Base-by-base conservation (phyloP, 768 basidiomycete genomes). In the Boletellus ananas region DNA sequence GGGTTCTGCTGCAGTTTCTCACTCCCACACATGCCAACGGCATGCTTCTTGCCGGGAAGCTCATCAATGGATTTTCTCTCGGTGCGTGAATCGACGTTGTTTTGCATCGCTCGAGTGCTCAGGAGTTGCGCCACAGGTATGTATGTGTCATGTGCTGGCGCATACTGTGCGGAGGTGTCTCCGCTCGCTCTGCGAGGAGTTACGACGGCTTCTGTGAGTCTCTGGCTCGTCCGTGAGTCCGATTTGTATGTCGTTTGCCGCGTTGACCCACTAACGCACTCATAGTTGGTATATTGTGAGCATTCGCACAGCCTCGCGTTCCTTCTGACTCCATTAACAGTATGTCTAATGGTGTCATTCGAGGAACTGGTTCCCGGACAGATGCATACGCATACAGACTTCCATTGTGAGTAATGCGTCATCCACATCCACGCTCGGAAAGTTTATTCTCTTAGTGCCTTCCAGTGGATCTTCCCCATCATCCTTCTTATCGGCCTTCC, bases 391-490 rank as follows among this genome's bases (percentile, higher is more conserved):
- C 63, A 0, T 65, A 65, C 49, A 60, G 56, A 14, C 47, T 64
- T 20, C 63, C 63, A 0, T 63, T 65, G 63, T 66, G 43, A 54
- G 64, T 49, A 10, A 33, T 20, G 3, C n/a, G 2, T n/a, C n/a
- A n/a, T 34, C 14, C 2, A 4, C 6, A 2, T 18, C n/a, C n/a
- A n/a, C 35, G 6, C 3, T 43, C 18, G 2, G 10, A 6, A 11
- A 16, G 23, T n/a, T 18, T 4, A 2, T 44, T 16, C 16, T 13
- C 36, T 65, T n/a, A n/a, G 63, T 34, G 64, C 61, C 9, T 44
- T 70, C 13, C 68, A 69, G 34, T 69, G 66, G 61, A 63, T 70
- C 38, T 68, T 67, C 51, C 69, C 67, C 0, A 21, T 62, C 39
- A 56, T 68, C 4, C 59, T 70, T 42, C 46, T 70, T 38, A 43